Conservation (phyloP, 2,329 filamentous ascomycete species). For the Pseudohalonectria lignicola region DNA sequence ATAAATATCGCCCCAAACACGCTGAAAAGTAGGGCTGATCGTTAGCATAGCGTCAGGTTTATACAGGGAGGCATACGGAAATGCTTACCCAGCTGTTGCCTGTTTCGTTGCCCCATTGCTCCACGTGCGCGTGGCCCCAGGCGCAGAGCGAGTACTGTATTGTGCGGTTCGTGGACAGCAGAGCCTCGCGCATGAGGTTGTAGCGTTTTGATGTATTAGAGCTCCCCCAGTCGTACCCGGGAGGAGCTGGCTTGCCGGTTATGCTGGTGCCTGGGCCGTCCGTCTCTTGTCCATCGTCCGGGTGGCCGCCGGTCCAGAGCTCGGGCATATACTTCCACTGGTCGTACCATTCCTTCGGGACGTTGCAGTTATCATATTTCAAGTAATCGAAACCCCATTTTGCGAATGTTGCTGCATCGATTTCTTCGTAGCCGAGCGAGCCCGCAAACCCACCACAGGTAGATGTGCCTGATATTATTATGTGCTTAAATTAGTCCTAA, state of each 20-base stretch:
- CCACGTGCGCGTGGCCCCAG: conserved; percentile 31
- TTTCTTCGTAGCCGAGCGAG: conserved; percentile 41
- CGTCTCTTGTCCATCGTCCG: background rate
- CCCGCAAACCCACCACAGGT: conserved; percentile 48
- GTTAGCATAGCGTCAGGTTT: too few relatives aligned
- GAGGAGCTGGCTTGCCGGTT: conserved; percentile 10
- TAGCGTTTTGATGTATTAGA: conserved; percentile 33
- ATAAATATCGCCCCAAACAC: conserved; percentile 22
- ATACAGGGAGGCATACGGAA: too few relatives aligned
- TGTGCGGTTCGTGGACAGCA: conserved; percentile 21
- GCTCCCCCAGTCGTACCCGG: conserved; percentile 32
- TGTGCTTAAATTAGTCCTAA: background rate
- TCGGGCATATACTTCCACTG: conserved; percentile 5
- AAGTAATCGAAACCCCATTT: conserved; percentile 49
- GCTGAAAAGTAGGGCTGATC: too few relatives aligned
- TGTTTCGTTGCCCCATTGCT: conserved; percentile 29
- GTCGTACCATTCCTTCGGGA: conserved; percentile 6
- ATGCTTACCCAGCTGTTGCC: conserved; percentile 28
- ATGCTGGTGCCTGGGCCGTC: background rate
- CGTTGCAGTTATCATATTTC: conserved; percentile 45
- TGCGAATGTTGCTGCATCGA: conserved; percentile 47
- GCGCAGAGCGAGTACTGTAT: conserved; percentile 35
- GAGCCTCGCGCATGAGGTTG: conserved; percentile 29
- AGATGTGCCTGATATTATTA: conserved; percentile 4
- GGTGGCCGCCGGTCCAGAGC: background rate